These are phyloP conservation scores for Wickerhamomyces silvicola DNA, from an alignment of 805 yeast species.

Conservation along the genomic window DNA sequence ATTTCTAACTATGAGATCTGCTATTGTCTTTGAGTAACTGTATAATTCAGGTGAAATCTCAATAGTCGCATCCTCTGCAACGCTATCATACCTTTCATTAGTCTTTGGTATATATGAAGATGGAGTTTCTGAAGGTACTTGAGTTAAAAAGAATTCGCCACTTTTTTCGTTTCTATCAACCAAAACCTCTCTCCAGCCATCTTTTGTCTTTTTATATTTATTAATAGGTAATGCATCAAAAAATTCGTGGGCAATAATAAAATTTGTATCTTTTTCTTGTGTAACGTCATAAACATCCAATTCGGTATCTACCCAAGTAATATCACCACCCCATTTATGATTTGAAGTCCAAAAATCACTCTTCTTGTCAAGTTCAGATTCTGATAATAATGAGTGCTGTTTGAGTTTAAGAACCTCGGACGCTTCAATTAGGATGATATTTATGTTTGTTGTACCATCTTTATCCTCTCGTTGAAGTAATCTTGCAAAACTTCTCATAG, in stretches of 20 bases:
- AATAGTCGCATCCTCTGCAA: constrained; percentile 51
- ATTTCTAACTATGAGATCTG: constrained; percentile 31
- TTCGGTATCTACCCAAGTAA: constrained; percentile 59
- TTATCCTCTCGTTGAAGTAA: constrained; percentile 24
- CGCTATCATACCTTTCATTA: constrained; percentile 41
- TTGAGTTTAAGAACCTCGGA: constrained; percentile 53
- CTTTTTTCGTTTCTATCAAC: constrained; percentile 43
- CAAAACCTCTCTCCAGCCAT: constrained; percentile 75
- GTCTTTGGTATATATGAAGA: constrained; percentile 50
- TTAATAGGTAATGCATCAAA: constrained; percentile 82
- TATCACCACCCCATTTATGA: constrained; percentile 39
- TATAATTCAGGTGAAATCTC: constrained; percentile 76
- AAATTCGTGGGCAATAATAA: constrained; percentile 76
- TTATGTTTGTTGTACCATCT: constrained; percentile 28
- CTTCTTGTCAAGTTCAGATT: constrained; percentile 10
- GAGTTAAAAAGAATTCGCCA: constrained; percentile 45
- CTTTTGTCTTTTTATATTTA: constrained; percentile 50
- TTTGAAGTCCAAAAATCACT: constrained; percentile 11
- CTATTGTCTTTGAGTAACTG: constrained; percentile 47
- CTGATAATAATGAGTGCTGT: constrained; percentile 49
- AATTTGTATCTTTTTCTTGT: constrained; percentile 37
- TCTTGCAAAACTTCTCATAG: constrained; percentile 40
- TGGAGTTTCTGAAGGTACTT: constrained; percentile 56
- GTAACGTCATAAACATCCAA: constrained; percentile 30
- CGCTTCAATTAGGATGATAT: constrained; percentile 61